These are phyloP conservation scores for Ensete glaucum DNA, from an alignment of 176 grass and related monocot genomes.

Conservation along the genomic window DNA sequence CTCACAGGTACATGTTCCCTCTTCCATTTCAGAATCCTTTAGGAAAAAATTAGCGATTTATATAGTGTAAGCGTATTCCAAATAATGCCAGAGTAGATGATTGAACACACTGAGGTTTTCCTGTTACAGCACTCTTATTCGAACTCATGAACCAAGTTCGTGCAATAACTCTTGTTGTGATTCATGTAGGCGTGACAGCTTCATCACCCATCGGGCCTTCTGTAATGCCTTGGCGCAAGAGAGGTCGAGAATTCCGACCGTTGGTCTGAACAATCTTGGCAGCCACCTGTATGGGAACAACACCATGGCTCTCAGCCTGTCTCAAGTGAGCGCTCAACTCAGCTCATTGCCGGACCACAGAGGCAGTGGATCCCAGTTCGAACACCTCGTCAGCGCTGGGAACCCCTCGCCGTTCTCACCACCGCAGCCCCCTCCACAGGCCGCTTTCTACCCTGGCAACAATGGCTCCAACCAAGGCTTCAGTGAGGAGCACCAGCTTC, in stretches of 20 bases:
- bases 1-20: no score
- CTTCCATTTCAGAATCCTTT: no score
- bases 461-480: conserved; percentile 39
- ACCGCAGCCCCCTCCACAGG: conserved; percentile 25
- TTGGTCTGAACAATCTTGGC: conserved; percentile 46
- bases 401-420: conserved; percentile 48
- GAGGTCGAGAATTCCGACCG: conserved; percentile 63
- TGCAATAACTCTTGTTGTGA: background rate
- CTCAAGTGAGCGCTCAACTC: conserved; percentile 75
- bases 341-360: conserved; percentile 9
- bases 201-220: conserved; percentile 96
- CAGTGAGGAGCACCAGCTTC: conserved; percentile 35
- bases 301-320: conserved; percentile 68
- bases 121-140: background rate
- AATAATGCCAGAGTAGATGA: background rate
- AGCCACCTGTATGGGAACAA: conserved; percentile 37
- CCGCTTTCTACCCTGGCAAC: conserved; percentile 28
- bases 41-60: no score
- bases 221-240: conserved; percentile 90
- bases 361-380: conserved; percentile 35
- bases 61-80: no score
- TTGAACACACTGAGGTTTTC: background rate
- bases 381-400: conserved; percentile 54
- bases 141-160: background rate
- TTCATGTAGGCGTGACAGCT: conserved; percentile 86